phyloP scores from a whole-genome alignment of 2,329 filamentous ascomycete genomes.

The Neoarthrinium moseri region DNA sequence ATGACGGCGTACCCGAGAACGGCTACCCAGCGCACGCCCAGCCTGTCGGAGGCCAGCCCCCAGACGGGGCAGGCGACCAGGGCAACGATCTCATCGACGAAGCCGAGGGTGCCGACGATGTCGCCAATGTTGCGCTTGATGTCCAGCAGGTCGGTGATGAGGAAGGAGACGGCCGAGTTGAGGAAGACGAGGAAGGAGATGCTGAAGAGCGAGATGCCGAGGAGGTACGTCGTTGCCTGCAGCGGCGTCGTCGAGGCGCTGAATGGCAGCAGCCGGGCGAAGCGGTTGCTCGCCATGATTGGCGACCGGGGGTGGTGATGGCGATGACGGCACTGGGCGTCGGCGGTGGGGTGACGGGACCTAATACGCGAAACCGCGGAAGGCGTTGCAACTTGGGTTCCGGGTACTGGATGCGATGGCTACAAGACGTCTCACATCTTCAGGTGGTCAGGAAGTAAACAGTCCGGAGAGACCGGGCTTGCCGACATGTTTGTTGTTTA shows the following conservation, averaged over 20 bases:
- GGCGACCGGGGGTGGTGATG: no score
- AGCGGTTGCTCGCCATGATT: constrained; percentile 4
- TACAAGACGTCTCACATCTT: background rate
- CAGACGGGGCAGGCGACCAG: constrained; percentile 77
- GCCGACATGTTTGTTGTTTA: background rate
- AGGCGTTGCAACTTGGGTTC: no score
- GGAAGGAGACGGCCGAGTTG: constrained; percentile 80
- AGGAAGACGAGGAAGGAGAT: constrained; percentile 90
- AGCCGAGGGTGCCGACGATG: constrained; percentile 80
- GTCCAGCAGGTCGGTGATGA: constrained; percentile 79
- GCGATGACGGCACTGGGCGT: background rate
- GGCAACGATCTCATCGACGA: constrained; percentile 80
- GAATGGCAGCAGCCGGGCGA: constrained; percentile 55
- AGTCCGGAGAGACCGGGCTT: background rate
- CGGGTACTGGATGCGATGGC: background rate
- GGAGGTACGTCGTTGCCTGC: constrained; percentile 72
- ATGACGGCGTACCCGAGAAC: constrained; percentile 82
- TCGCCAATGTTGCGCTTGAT: constrained; percentile 72
- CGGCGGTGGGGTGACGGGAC: no score
- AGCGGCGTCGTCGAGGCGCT: constrained; percentile 56
- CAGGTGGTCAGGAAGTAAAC: background rate
- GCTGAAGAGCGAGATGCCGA: constrained; percentile 80
- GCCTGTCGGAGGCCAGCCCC: constrained; percentile 74
- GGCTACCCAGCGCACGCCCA: constrained; percentile 71
- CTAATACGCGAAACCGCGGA: no score